phyloP scores from a whole-genome alignment of 805 yeast genomes.

The Wickerhamiella azymoides region DNA sequence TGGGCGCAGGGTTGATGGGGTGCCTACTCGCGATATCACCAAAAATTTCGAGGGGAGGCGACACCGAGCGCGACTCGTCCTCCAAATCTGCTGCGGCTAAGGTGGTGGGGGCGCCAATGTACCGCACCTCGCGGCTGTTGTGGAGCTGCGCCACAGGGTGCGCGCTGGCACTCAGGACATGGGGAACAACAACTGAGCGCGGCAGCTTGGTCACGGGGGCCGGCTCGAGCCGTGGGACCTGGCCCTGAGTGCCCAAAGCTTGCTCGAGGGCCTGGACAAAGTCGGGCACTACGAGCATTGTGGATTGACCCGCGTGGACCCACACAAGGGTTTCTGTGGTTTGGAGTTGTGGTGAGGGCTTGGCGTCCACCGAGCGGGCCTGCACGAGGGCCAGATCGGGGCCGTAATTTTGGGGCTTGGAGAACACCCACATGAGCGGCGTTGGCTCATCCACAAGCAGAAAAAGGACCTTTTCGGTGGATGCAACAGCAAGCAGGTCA shows the following conservation, averaged over 20 bases:
- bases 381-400: conserved; percentile 9
- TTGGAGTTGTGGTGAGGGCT: not conserved
- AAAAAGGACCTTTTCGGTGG: conserved; percentile 8
- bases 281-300: not conserved
- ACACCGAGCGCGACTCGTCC: no score
- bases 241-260: not conserved
- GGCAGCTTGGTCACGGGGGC: not conserved
- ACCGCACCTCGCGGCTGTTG: not conserved
- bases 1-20: conserved; percentile 5
- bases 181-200: not conserved
- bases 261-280: not conserved
- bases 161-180: not conserved
- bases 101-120: not conserved
- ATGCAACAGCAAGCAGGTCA: conserved; percentile 13
- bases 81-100: no score
- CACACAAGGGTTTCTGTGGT: not conserved
- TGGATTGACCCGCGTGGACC: not conserved
- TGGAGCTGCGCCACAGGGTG: not conserved
- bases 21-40: conserved; percentile 1
- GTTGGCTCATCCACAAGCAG: conserved; percentile 8
- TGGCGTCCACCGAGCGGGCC: not conserved
- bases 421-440: conserved; percentile 5
- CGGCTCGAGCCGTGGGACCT: not conserved
- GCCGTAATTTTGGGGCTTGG: not conserved
- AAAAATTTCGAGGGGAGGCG: no score